phyloP scores from a whole-genome alignment of 306 rosid genomes.

The Pyrus communis region DNA sequence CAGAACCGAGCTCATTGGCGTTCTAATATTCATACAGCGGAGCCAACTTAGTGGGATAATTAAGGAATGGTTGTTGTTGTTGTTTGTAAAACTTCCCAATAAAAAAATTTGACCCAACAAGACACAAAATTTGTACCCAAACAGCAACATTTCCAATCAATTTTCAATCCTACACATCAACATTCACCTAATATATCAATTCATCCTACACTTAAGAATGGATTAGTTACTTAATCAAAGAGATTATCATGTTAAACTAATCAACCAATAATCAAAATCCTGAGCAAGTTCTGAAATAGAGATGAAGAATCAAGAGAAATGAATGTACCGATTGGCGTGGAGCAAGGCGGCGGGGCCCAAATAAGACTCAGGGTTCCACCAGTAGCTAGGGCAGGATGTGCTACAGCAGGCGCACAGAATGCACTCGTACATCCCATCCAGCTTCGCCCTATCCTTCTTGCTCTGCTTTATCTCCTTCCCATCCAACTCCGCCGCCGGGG shows the following conservation, averaged over 20 bases:
- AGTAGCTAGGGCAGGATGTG: slow-evolving; percentile 98
- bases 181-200: not conserved
- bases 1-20: too few species aligned
- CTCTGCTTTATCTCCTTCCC: slow-evolving; percentile 85
- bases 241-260: not conserved
- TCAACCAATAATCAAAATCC: not conserved
- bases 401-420: slow-evolving; percentile 95
- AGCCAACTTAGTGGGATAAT: too few species aligned
- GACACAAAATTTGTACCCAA: not conserved
- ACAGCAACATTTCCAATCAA: not conserved
- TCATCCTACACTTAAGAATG: not conserved
- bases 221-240: not conserved
- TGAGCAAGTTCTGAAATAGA: not conserved
- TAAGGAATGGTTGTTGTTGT: too few species aligned
- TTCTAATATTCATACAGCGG: too few species aligned
- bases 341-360: slow-evolving; percentile 97
- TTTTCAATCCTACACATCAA: not conserved
- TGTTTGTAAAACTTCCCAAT: too few species aligned
- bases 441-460: slow-evolving; percentile 79
- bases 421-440: slow-evolving; percentile 99
- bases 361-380: slow-evolving; percentile 99
- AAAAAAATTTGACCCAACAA: not conserved
- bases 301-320: not conserved
- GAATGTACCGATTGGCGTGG: slow-evolving; percentile 77
- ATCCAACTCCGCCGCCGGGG: slow-evolving; percentile 24